Base-by-base conservation (phyloP, 306 rosid species). In the Chamaecrista fasciculata region DNA sequence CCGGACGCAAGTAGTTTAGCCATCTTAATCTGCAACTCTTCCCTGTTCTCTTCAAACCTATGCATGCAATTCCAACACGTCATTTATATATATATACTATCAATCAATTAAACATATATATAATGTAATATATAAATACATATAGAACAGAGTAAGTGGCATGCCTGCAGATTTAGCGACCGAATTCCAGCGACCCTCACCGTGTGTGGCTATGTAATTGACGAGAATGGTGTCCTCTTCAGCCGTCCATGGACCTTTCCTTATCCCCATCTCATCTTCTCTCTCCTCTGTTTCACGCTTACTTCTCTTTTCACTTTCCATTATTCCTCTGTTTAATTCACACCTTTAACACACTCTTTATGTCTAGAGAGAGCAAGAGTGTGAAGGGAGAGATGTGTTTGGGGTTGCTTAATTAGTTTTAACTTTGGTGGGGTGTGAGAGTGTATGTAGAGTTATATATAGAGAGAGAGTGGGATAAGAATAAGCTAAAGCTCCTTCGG, bases 161-260 rank as follows among this genome's bases (percentile, higher is more conserved):
- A 9, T 62, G 56, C 95, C 95, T 50, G 89, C 81, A 36, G 2
- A 79, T 23, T 73, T 73, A 52, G 95, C 84, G 0, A 83, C 69
- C 8, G 78, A 77, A 33, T 88, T 85, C 95, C 95, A 88, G 58
- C 73, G 87, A 44, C 95, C 91, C 43, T 88, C 87, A 26, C 91
- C 91, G 39, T 88, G 74, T 6, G 31, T 6, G 71, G 79, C 29
- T 40, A 88, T 61, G 63, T 85, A 83, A 67, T 49, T 60, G 62
- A 67, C 60, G 15, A 88, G 89, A 64, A 75, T 39, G 62, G 84
- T 58, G 69, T 88, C 95, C 67, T 88, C 95, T 15, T 85, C 89
- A 6, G 70, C 69, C 3, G 84, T 83, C 95, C 95, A 88, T 61
- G 89, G 89, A 57, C 95, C 95, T 73, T 82, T 88, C 63, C 86